These are phyloP conservation scores for Rhizopus stolonifer DNA, from an alignment of 371 early-diverging fungal species.

Conservation along the genomic window DNA sequence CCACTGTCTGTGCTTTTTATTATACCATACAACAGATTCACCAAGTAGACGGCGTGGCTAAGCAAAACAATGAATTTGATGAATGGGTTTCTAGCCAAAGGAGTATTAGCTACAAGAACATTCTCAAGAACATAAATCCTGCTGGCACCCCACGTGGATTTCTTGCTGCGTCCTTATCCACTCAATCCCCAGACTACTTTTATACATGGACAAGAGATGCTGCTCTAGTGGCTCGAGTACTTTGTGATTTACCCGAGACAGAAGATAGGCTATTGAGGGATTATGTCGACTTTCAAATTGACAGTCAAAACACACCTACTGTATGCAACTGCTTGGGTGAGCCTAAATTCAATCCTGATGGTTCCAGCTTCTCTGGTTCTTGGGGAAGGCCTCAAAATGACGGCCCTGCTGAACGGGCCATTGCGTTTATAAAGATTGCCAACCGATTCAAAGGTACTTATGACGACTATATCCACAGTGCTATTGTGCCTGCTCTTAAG, in stretches of 20 bases:
- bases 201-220: constrained; percentile 80
- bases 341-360: constrained; percentile 75
- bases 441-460: constrained; percentile 18
- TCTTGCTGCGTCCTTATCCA: constrained; percentile 40
- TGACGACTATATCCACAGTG: neutral
- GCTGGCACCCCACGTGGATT: constrained; percentile 33
- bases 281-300: constrained; percentile 36
- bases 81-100: constrained; percentile 27
- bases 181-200: constrained; percentile 69
- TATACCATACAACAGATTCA: too few species aligned
- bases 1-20: too few species aligned
- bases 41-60: too few species aligned
- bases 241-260: constrained; percentile 23
- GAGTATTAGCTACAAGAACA: constrained; percentile 20
- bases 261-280: constrained; percentile 22
- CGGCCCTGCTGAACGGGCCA: constrained; percentile 77
- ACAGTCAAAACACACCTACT: constrained; percentile 30
- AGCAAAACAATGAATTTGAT: neutral
- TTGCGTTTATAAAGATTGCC: constrained; percentile 49
- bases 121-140: constrained; percentile 38
- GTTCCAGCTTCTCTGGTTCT: constrained; percentile 45
- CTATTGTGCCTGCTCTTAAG: constrained; percentile 20
- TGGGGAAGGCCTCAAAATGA: constrained; percentile 84
- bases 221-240: constrained; percentile 57
- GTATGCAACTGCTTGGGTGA: constrained; percentile 65